Conservation (phyloP, 805 yeast species). For the Komagataella populi region DNA sequence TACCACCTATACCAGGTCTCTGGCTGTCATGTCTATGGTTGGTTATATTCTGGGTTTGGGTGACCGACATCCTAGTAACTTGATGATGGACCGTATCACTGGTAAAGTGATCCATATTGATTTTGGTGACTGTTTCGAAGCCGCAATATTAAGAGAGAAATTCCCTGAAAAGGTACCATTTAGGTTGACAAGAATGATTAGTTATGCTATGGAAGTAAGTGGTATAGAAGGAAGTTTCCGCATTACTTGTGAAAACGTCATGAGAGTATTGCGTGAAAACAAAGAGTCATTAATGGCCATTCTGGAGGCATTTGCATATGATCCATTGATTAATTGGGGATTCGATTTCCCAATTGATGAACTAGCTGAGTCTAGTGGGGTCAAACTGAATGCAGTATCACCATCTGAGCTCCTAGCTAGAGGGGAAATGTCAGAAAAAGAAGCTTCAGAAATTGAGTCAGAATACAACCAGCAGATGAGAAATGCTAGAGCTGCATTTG, state of each 20-base stretch:
- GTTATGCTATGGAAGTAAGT: conserved; percentile 97
- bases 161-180: conserved; percentile 98
- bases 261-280: conserved; percentile 87
- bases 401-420: conserved; percentile 57
- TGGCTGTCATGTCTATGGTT: conserved; percentile 98
- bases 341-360: conserved; percentile 82
- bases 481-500: conserved; percentile 84
- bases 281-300: conserved; percentile 97
- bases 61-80: conserved; percentile 93
- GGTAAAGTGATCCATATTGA: conserved; percentile 97
- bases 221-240: conserved; percentile 97
- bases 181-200: conserved; percentile 90
- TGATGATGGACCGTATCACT: conserved; percentile 87
- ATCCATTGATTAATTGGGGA: conserved; percentile 98
- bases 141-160: conserved; percentile 91
- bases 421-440: conserved; percentile 67
- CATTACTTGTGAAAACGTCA: conserved; percentile 92
- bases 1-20: conserved; percentile 87
- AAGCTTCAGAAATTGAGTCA: conserved; percentile 54
- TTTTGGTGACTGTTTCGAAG: conserved; percentile 98
- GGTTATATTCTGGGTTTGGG: conserved; percentile 96
- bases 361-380: conserved; percentile 61
- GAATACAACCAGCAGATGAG: conserved; percentile 64
- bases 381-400: conserved; percentile 51
- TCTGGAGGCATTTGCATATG: conserved; percentile 95